Percentiles rank a stretch among this genome's conserved stretches.
These are phyloP conservation scores for Dendrobium huoshanense DNA, from an alignment of 106 monocot species.

Conservation along the genomic window DNA sequence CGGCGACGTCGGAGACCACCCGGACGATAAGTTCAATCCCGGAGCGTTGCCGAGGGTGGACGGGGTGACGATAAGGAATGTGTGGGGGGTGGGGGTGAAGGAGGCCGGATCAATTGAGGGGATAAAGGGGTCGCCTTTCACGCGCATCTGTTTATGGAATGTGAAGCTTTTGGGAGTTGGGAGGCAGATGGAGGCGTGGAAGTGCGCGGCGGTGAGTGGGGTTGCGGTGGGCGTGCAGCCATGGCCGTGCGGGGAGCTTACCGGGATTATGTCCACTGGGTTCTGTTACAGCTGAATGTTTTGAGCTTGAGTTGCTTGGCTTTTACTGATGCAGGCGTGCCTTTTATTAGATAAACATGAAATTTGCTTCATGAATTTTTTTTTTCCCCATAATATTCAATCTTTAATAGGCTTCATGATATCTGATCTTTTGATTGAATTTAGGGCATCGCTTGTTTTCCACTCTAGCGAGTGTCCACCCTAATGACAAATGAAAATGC, in stretches of 20 bases:
- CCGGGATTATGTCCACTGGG: conserved; percentile 10
- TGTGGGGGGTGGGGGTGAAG: conserved; percentile 49
- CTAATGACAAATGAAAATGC: no score
- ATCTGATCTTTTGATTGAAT: no score
- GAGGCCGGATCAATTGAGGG: conserved; percentile 53
- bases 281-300: conserved; percentile 12
- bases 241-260: conserved; percentile 37
- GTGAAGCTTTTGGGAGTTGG: conserved; percentile 34
- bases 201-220: conserved; percentile 56
- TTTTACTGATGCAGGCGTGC: no score
- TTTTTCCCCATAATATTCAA: no score
- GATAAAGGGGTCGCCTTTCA: no score
- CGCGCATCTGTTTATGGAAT: conserved; percentile 48
- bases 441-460: no score
- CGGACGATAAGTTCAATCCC: conserved; percentile 37
- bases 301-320: no score
- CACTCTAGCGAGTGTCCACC: no score
- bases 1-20: conserved; percentile 65
- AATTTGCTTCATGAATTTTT: no score
- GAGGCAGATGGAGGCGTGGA: background rate
- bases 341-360: no score
- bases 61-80: conserved; percentile 42
- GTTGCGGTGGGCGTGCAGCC: conserved; percentile 49
- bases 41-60: conserved; percentile 44
- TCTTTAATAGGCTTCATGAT: no score